Evolutionary conservation across 805 yeast genomes (phyloP), one percentile per base, ranked within the genome.

Genomic region (Candida endomychidarum): DNA sequence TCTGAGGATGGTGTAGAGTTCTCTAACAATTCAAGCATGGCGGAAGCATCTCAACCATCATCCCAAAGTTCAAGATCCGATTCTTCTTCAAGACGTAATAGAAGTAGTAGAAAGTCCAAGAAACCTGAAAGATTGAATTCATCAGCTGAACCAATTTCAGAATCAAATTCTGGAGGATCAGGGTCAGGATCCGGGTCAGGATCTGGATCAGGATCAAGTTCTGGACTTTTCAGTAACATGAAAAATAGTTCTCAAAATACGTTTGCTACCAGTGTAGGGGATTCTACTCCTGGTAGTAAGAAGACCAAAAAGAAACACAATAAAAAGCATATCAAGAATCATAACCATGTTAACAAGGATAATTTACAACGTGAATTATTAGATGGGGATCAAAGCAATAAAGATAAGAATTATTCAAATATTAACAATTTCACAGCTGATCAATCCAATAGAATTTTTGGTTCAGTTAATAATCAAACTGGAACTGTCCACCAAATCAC

Each of bases 401-500:
- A 30, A 7, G 40, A 37, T 26, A 34, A 34, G 22, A 34, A 23
- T 17, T 34, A 23, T 17, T 23, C 37, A 10, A 43, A 41, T 30
- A 41, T 43, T 35, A 48, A 41, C 27, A 41, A 35, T 22, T 52
- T 46, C 28, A 47, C 55, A 8, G 45, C 47, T 28, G 56, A 53
- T 34, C 56, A 53, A 45, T 46, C 55, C 22, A 40, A 40, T 24
- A 42, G 56, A 37, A 44, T 48, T 7, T 51, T 53, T 43, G 58
- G 56, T 12, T 38, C 21, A 3, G 37, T 23, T 6, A 25, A 12
- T 9, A 25, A 42, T 8, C 46, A 37, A 12, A 16, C 37, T 3
- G 43, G 34, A 18, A 28, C 29, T 14, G 14, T 29, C 15, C 41
- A 33, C 20, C 33, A 37, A 26, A 22, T 33, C 8, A 29, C 18